These are phyloP conservation scores for Fremontodendron californicum DNA, from an alignment of 345 rosid genomes.

Conservation along the genomic window DNA sequence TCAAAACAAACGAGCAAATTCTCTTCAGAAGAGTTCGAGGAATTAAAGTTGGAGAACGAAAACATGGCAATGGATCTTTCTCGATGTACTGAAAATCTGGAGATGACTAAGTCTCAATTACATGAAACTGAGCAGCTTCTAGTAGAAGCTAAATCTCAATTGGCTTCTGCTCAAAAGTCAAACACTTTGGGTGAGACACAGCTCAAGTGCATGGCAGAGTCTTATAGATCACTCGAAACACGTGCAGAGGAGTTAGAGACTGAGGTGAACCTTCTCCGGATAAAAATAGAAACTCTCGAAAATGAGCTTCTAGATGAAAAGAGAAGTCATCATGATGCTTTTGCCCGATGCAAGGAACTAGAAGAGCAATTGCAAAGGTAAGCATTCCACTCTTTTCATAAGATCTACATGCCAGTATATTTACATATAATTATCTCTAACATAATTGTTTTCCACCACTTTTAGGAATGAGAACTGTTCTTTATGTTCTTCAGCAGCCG, in stretches of 20 bases:
- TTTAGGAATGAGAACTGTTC: slow-evolving; percentile 50
- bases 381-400: slow-evolving; percentile 12
- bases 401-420: not conserved
- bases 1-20: slow-evolving; percentile 38
- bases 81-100: slow-evolving; percentile 57
- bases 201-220: slow-evolving; percentile 95
- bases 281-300: slow-evolving; percentile 50
- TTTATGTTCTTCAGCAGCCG: slow-evolving; percentile 39
- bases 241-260: slow-evolving; percentile 68
- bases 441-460: slow-evolving; percentile 15
- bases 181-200: slow-evolving; percentile 94
- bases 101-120: slow-evolving; percentile 61
- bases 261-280: slow-evolving; percentile 62
- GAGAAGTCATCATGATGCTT: slow-evolving; percentile 46
- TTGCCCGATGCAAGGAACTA: slow-evolving; percentile 68
- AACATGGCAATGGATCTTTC: slow-evolving; percentile 57
- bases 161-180: slow-evolving; percentile 61
- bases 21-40: slow-evolving; percentile 59
- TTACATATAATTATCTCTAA: slow-evolving; percentile 11
- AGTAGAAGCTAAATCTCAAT: slow-evolving; percentile 60
- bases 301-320: slow-evolving; percentile 69
- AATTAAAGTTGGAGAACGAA: slow-evolving; percentile 71
- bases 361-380: slow-evolving; percentile 78
- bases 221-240: slow-evolving; percentile 83
- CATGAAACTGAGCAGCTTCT: slow-evolving; percentile 77